Percentiles rank a stretch among this genome's conserved stretches.
These are phyloP conservation scores for Aspergillus affinis DNA, from an alignment of 495 filamentous ascomycete species.

Conservation along the genomic window DNA sequence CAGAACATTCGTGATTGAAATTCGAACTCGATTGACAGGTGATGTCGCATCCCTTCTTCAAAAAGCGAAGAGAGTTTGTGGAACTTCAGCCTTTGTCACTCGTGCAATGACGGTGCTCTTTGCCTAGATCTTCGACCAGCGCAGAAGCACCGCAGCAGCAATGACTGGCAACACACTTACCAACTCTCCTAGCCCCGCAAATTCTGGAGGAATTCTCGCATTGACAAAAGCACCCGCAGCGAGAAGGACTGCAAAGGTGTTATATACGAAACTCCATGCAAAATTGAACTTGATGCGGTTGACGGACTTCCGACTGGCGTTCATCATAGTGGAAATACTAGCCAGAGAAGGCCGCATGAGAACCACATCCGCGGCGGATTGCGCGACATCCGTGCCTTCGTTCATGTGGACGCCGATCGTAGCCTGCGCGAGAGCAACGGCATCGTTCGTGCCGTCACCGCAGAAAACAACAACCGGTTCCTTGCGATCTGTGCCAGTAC, in stretches of 20 bases:
- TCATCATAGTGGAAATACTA: slow-evolving; percentile 59
- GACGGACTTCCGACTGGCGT: slow-evolving; percentile 53
- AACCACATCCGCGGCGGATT: slow-evolving; percentile 69
- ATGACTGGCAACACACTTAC: slow-evolving; percentile 77
- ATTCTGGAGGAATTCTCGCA: slow-evolving; percentile 66
- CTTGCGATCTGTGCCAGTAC: slow-evolving; percentile 49
- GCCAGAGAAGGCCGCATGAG: slow-evolving; percentile 57
- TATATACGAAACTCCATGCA: slow-evolving; percentile 70
- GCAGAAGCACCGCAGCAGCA: slow-evolving; percentile 50
- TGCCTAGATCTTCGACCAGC: slow-evolving; percentile 36
- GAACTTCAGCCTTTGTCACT: too few species aligned
- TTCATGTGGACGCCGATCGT: slow-evolving; percentile 70
- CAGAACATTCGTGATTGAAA: too few species aligned
- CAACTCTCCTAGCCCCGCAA: slow-evolving; percentile 72
- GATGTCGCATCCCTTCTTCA: too few species aligned
- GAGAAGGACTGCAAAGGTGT: slow-evolving; percentile 67
- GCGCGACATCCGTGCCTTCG: slow-evolving; percentile 60
- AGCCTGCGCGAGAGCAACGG: slow-evolving; percentile 67
- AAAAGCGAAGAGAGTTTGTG: too few species aligned
- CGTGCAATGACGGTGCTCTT: too few species aligned
- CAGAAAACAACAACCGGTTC: slow-evolving; percentile 59
- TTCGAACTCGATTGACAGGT: too few species aligned
- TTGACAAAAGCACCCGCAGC: slow-evolving; percentile 66
- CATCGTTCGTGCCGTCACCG: slow-evolving; percentile 81
- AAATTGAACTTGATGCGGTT: slow-evolving; percentile 68